phyloP scores from a whole-genome alignment of 2,329 filamentous ascomycete genomes.

The Helotiales sp. region DNA sequence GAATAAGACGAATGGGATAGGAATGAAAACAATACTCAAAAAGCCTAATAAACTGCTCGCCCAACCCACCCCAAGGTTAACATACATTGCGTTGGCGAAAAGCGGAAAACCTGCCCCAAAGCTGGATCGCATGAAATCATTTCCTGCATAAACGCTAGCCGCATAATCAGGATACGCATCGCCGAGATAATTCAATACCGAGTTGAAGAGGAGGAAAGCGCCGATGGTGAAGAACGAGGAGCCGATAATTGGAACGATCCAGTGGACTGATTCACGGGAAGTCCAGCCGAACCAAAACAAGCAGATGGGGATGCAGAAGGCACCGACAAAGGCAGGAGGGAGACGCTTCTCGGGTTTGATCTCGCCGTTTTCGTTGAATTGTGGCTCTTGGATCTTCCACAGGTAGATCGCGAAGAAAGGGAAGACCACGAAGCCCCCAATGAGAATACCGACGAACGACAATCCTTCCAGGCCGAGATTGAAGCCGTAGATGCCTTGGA shows the following conservation, averaged over 20 bases:
- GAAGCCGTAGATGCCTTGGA: constrained; percentile 59
- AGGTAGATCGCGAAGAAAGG: constrained; percentile 49
- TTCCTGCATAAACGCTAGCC: constrained; percentile 40
- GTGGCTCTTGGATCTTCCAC: constrained; percentile 47
- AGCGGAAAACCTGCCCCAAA: constrained; percentile 39
- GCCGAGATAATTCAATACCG: constrained; percentile 43
- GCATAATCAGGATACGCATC: constrained; percentile 41
- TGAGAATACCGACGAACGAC: constrained; percentile 56
- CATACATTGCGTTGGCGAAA: constrained; percentile 36
- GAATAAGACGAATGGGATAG: constrained; percentile 30
- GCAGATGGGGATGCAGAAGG: constrained; percentile 54
- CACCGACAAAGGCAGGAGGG: constrained; percentile 52
- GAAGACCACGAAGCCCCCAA: constrained; percentile 53
- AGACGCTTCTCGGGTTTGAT: constrained; percentile 53
- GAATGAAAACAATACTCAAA: constrained; percentile 33
- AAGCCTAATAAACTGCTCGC: constrained; percentile 37
- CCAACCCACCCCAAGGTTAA: constrained; percentile 36
- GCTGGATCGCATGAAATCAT: constrained; percentile 37
- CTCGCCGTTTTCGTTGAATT: constrained; percentile 48
- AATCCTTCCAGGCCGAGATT: constrained; percentile 56
- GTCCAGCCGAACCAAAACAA: constrained; percentile 60
- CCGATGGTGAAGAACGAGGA: constrained; percentile 42
- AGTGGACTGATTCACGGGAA: constrained; percentile 48
- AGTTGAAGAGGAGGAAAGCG: constrained; percentile 47
- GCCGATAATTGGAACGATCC: constrained; percentile 57